Evolutionary conservation across 768 basidiomycete genomes (phyloP).

Genomic region (Pleurotus ostreatus): DNA sequence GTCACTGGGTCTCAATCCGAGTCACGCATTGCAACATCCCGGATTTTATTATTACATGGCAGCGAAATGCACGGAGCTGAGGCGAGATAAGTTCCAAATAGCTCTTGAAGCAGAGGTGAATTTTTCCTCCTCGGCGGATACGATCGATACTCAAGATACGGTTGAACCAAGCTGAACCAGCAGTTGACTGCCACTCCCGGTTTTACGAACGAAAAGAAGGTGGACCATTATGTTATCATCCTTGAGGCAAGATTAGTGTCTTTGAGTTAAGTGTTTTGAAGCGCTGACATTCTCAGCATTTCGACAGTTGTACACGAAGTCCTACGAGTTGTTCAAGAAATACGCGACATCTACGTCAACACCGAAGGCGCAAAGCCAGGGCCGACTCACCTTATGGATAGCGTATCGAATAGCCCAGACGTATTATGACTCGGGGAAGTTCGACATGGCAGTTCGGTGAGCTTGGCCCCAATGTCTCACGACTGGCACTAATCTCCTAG

Average conservation of each 20-base stretch:
- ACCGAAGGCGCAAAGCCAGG: conserved; percentile 48
- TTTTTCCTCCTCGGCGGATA: neutral
- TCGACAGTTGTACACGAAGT: conserved; percentile 81
- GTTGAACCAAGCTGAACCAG: conserved; percentile 27
- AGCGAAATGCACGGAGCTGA: conserved; percentile 76
- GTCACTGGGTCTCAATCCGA: conserved; percentile 71
- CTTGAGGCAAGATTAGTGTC: conserved; percentile 60
- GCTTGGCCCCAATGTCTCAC: conserved; percentile 13
- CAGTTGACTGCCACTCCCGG: conserved; percentile 50
- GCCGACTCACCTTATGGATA: conserved; percentile 83
- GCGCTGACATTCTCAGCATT: neutral
- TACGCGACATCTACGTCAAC: conserved; percentile 37
- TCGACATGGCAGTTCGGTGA: conserved; percentile 84
- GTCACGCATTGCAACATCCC: conserved; percentile 81
- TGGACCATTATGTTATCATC: conserved; percentile 79
- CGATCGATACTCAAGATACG: neutral
- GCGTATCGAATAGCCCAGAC: conserved; percentile 88
- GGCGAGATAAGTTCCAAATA: conserved; percentile 63
- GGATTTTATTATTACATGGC: conserved; percentile 93
- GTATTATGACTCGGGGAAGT: conserved; percentile 76
- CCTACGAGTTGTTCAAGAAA: conserved; percentile 92
- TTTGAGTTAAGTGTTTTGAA: neutral
- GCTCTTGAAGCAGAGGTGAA: conserved; percentile 56
- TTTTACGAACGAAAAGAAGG: conserved; percentile 86
- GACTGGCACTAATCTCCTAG: neutral